Base-by-base conservation (phyloP, 164 flowering plant species). In the Kingdonia uniflora region DNA sequence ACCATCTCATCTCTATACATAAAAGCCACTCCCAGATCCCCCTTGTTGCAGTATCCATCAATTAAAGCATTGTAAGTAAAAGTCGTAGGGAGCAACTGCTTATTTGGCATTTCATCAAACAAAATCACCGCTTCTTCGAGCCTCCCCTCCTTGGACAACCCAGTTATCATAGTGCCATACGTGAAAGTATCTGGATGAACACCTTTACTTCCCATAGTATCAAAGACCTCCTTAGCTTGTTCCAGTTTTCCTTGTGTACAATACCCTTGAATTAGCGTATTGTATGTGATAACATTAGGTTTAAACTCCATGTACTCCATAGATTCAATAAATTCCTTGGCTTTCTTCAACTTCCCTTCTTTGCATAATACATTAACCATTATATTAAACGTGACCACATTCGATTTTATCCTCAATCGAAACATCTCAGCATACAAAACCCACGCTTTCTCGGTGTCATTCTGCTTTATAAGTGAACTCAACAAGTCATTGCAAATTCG, bases 341-440 rank as follows among this genome's bases (percentile, higher is more conserved):
- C 95, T 69, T 74, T 86, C 54, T 86, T 84, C 71, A 84, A 33
- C 65, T 90, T 82, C 70, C 95, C 97, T 74, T 90, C 90, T 64
- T 74, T 80, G 37, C 88, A 84, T 72, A 86, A 56, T 48, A 76
- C 69, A 72, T 86, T 86, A 42, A 86, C 76, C 95, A 90, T 84
- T 44, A 86, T 81, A 59, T 86, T 90, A 58, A 76, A 84, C 0
- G 95, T 90, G 22, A 61, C 60, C 12, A 77, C 55, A 37, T 49
- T 74, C 2, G 90, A 84, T 40, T 62, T 71, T 19, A 90, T 84
- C 71, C 49, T 72, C 78, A 76, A 64, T 64, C 75, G 73, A 65
- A 80, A 86, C 94, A 90, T 86, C 74, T 86, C 94, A 1, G 85
- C 87, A 62, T 76, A 90, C 73, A 86, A 56, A 55, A 73, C 79